Percentiles rank a stretch among this genome's conserved stretches.
Conservation (phyloP, 108 stramenopile species). For the Pseudonitzschia delicatissima region DNA sequence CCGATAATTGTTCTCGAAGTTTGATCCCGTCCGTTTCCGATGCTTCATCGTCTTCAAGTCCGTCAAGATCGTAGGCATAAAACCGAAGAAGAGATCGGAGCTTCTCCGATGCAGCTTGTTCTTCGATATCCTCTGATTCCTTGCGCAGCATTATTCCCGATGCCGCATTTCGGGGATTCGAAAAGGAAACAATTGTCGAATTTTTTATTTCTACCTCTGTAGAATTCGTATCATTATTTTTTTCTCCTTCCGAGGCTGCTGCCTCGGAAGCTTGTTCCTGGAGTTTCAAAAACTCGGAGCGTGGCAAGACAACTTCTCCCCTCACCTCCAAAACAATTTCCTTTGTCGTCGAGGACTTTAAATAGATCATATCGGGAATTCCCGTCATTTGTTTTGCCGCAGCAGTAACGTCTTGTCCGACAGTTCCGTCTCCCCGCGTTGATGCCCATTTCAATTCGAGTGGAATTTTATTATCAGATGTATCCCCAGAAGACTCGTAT, state of each 20-base stretch:
- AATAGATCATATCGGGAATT: background rate
- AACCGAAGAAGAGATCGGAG: slow-evolving; percentile 67
- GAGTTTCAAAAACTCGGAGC: slow-evolving; percentile 33
- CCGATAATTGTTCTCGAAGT: slow-evolving; percentile 39
- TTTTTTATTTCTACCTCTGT: background rate
- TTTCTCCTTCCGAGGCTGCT: background rate
- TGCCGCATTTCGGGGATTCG: slow-evolving; percentile 92
- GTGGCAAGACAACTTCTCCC: slow-evolving; percentile 88
- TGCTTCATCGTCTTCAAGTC: background rate
- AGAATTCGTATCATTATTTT: background rate
- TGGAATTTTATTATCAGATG: background rate
- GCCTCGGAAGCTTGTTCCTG: background rate
- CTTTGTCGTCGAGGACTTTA: background rate
- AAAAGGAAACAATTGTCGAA: slow-evolving; percentile 38
- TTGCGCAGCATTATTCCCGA: slow-evolving; percentile 87
- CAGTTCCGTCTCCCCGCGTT: slow-evolving; percentile 88
- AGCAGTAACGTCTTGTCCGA: slow-evolving; percentile 79
- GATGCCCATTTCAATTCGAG: slow-evolving; percentile 72
- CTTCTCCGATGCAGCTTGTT: slow-evolving; percentile 20
- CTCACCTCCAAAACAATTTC: slow-evolving; percentile 66
- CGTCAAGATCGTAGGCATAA: slow-evolving; percentile 84
- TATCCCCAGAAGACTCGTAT: slow-evolving; percentile 41
- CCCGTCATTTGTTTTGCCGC: slow-evolving; percentile 29
- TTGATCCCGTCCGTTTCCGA: slow-evolving; percentile 19
- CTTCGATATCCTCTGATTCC: slow-evolving; percentile 31